These are phyloP conservation scores for Penicillium maclennaniae DNA, from an alignment of 495 filamentous ascomycete genomes.

Conservation along the genomic window DNA sequence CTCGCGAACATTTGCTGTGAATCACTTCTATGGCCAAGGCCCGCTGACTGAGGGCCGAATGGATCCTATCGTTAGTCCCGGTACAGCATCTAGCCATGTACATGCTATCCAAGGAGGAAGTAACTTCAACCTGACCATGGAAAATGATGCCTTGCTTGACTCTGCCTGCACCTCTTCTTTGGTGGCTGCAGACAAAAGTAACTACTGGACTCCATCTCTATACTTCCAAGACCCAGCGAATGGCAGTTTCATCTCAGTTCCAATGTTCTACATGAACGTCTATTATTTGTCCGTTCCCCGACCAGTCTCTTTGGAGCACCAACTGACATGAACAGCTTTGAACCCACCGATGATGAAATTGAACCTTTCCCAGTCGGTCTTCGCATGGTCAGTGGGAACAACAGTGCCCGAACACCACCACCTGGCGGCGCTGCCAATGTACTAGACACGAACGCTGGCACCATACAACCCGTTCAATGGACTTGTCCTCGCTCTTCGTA, in stretches of 20 bases:
- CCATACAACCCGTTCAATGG: slow-evolving; percentile 15
- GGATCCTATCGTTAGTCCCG: slow-evolving; percentile 33
- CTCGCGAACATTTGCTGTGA: slow-evolving; percentile 15
- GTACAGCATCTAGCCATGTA: slow-evolving; percentile 57
- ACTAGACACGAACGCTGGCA: slow-evolving; percentile 4
- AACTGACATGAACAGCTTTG: slow-evolving; percentile 50
- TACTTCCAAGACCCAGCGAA: slow-evolving; percentile 60
- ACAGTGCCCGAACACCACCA: slow-evolving; percentile 23
- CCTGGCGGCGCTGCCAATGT: slow-evolving; percentile 2
- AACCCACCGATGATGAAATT: slow-evolving; percentile 54
- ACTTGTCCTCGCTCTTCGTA: slow-evolving; percentile 15
- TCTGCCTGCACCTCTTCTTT: slow-evolving; percentile 66
- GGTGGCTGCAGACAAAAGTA: slow-evolving; percentile 63
- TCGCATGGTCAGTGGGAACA: slow-evolving; percentile 69
- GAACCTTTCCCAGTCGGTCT: slow-evolving; percentile 66
- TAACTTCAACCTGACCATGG: slow-evolving; percentile 62
- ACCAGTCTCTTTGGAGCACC: not conserved
- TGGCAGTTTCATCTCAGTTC: slow-evolving; percentile 63
- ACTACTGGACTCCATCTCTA: slow-evolving; percentile 73
- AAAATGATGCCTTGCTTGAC: slow-evolving; percentile 50
- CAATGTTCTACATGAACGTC: slow-evolving; percentile 62
- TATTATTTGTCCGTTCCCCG: slow-evolving; percentile 61
- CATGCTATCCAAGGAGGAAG: slow-evolving; percentile 75
- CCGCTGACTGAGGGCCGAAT: slow-evolving; percentile 11
- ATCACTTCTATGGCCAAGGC: slow-evolving; percentile 18